phyloP scores from a whole-genome alignment of 177 flowering plant genomes.

The Vitis hybrid region DNA sequence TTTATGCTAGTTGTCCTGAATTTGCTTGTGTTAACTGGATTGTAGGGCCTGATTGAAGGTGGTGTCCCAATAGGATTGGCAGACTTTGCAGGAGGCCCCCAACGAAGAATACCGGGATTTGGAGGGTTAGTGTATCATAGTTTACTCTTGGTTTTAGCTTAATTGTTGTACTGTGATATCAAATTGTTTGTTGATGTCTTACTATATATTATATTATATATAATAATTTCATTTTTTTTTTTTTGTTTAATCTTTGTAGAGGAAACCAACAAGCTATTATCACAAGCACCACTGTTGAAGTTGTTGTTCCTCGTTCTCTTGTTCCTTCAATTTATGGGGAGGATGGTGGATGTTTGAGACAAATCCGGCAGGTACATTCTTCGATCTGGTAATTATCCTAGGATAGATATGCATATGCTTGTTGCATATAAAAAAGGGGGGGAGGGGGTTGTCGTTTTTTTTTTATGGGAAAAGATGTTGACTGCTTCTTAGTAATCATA shows the following conservation, averaged over 20 bases:
- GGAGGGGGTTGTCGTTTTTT: no score
- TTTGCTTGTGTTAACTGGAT: constrained; percentile 14
- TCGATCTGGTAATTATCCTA: not conserved
- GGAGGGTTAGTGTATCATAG: constrained; percentile 51
- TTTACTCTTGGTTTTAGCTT: not conserved
- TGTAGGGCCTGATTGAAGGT: constrained; percentile 57
- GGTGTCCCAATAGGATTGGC: constrained; percentile 56
- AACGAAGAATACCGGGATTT: constrained; percentile 58
- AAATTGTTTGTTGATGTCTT: not conserved
- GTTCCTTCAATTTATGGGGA: constrained; percentile 87
- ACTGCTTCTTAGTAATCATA: no score
- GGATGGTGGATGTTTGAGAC: constrained; percentile 75
- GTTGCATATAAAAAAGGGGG: no score
- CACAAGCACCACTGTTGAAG: constrained; percentile 90
- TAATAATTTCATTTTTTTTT: not conserved
- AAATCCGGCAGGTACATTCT: constrained; percentile 68
- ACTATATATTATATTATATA: not conserved
- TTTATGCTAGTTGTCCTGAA: not conserved
- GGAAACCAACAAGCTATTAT: constrained; percentile 68
- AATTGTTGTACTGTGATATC: not conserved
- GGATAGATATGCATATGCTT: not conserved
- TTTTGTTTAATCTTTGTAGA: constrained; percentile 23
- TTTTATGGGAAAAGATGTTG: no score
- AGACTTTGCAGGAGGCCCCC: constrained; percentile 64
- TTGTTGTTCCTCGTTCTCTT: constrained; percentile 78